phyloP scores from a whole-genome alignment of 2,329 filamentous ascomycete genomes.

The Ophioceras dolichostomum region DNA sequence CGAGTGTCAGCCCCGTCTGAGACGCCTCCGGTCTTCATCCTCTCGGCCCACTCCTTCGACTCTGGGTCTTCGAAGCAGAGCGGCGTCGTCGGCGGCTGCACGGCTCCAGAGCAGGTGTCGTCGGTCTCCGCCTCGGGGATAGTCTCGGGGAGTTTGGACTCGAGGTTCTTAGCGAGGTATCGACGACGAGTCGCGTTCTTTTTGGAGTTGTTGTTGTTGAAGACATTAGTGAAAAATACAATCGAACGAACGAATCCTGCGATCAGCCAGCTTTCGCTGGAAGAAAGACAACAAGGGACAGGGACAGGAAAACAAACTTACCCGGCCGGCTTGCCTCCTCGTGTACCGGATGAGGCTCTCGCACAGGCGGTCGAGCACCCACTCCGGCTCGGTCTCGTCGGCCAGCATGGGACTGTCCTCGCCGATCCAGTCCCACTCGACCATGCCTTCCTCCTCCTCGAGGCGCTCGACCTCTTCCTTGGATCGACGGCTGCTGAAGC shows the following conservation, averaged over 20 bases:
- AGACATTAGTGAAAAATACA: too few relatives aligned
- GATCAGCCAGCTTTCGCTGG: too few relatives aligned
- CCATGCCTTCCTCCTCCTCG: conserved; percentile 4
- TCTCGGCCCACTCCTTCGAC: neutral
- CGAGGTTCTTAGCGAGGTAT: too few relatives aligned
- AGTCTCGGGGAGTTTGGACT: neutral
- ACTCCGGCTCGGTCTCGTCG: conserved; percentile 50
- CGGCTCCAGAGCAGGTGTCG: neutral
- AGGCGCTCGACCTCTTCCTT: conserved; percentile 32
- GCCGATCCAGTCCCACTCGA: conserved; percentile 65
- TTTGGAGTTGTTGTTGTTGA: too few relatives aligned
- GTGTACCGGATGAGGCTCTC: conserved; percentile 42
- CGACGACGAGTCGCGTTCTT: too few relatives aligned
- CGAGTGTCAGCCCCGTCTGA: too few relatives aligned
- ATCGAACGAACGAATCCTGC: too few relatives aligned
- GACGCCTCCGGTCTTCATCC: too few relatives aligned
- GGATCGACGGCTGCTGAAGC: conserved; percentile 39
- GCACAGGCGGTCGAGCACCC: conserved; percentile 52
- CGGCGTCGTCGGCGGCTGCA: too few relatives aligned
- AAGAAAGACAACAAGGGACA: too few relatives aligned
- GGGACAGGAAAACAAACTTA: too few relatives aligned
- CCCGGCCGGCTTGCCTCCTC: too few relatives aligned
- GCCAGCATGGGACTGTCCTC: conserved; percentile 56
- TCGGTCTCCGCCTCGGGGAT: neutral
- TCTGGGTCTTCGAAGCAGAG: neutral